These are phyloP conservation scores for Ambrosia artemisiifolia DNA, from an alignment of 129 eudicot genomes.

Conservation along the genomic window DNA sequence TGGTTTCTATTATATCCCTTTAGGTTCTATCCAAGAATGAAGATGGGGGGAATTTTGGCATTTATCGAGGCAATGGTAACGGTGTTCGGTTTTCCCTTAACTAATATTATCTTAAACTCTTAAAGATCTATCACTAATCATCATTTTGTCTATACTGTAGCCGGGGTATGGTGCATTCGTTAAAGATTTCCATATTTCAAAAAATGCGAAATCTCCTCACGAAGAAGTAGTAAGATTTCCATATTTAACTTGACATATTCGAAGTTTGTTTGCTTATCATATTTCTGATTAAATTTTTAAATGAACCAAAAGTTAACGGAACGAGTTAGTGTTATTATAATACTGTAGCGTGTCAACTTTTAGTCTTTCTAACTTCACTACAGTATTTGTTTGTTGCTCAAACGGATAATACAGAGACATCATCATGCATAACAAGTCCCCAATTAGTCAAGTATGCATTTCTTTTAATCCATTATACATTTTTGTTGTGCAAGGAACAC, in stretches of 20 bases:
- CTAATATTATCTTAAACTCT: not conserved
- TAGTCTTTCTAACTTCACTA: constrained; percentile 23
- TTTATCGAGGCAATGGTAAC: constrained; percentile 59
- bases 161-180: constrained; percentile 68
- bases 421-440: constrained; percentile 75
- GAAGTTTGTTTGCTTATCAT: not conserved
- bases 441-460: constrained; percentile 39
- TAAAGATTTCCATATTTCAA: constrained; percentile 63
- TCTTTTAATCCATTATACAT: not conserved
- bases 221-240: constrained; percentile 57
- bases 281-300: not conserved
- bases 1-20: constrained; percentile 5
- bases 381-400: constrained; percentile 73
- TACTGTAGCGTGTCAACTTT: not conserved
- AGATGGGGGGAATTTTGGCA: constrained; percentile 59
- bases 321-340: not conserved
- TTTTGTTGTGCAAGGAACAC: not conserved
- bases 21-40: constrained; percentile 81
- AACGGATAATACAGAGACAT: constrained; percentile 61
- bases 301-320: not conserved
- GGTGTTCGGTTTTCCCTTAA: not conserved
- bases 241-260: constrained; percentile 5
- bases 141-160: constrained; percentile 39
- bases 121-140: constrained; percentile 9
- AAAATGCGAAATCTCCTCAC: constrained; percentile 29